These are phyloP conservation scores for Sarocladiaceae sp. DNA, from an alignment of 2,329 filamentous ascomycete genomes.

Conservation along the genomic window DNA sequence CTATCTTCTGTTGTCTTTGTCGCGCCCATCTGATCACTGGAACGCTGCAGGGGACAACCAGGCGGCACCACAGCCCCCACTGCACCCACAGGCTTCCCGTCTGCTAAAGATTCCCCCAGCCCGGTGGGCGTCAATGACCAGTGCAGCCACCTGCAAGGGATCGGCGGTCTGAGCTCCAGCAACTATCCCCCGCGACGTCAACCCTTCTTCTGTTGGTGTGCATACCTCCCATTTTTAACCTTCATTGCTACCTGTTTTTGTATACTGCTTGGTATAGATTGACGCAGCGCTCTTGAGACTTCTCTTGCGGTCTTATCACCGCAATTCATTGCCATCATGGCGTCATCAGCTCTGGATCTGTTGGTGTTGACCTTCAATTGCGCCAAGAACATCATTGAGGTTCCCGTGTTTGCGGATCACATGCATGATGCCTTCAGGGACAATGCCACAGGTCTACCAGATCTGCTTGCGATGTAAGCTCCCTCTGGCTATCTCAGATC, in stretches of 20 bases:
- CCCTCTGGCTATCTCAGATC: neutral
- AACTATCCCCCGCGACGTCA: conserved; percentile 9
- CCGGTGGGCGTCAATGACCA: neutral
- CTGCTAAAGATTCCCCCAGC: neutral
- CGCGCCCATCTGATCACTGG: neutral
- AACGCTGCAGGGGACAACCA: neutral
- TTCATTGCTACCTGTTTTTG: too few relatives aligned
- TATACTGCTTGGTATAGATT: too few relatives aligned
- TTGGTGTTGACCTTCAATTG: conserved; percentile 91
- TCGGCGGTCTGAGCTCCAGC: neutral
- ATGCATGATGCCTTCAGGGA: conserved; percentile 57
- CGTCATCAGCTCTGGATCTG: conserved; percentile 55
- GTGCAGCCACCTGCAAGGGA: neutral
- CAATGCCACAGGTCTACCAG: conserved; percentile 43
- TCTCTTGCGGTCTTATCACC: too few relatives aligned
- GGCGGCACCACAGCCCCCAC: conserved; percentile 2
- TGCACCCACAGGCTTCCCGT: conserved; percentile 8
- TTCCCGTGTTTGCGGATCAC: conserved; percentile 65
- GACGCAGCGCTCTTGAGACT: too few relatives aligned
- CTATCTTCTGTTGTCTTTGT: neutral
- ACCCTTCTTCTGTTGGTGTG: neutral
- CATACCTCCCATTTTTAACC: neutral
- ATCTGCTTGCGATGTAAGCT: conserved; percentile 55
- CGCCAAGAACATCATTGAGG: conserved; percentile 66
- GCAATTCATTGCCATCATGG: conserved; percentile 21